Percentiles rank a stretch among this genome's conserved stretches.
phyloP scores from a whole-genome alignment of 176 grass and related monocot species.

The Canna indica region DNA sequence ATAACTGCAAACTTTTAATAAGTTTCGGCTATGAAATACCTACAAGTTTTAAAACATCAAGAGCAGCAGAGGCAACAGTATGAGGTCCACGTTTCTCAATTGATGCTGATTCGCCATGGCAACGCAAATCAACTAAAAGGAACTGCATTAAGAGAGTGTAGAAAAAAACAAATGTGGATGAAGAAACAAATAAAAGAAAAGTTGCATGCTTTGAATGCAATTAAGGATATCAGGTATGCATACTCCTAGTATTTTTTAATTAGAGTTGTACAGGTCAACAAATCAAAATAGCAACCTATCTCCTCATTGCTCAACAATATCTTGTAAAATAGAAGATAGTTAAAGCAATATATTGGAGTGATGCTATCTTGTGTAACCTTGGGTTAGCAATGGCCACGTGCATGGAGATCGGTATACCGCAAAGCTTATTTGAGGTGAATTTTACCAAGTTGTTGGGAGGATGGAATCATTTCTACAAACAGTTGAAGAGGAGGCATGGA shows the following conservation, averaged over 20 bases:
- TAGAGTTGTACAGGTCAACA: neutral
- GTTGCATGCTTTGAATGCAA: neutral
- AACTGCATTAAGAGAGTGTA: constrained; percentile 44
- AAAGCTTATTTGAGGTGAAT: neutral
- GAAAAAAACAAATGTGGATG: neutral
- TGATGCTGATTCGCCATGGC: constrained; percentile 72
- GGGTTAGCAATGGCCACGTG: neutral
- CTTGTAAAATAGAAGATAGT: no score
- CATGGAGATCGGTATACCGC: neutral
- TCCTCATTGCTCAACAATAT: no score
- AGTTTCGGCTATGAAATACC: constrained; percentile 12
- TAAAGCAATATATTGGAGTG: no score
- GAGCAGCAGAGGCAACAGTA: constrained; percentile 72
- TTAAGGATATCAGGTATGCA: neutral
- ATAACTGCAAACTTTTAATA: neutral
- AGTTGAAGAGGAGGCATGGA: neutral
- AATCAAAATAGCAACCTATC: neutral
- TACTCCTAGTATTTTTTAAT: neutral
- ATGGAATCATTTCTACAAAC: neutral
- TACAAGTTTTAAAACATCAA: constrained; percentile 95
- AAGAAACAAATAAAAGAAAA: neutral
- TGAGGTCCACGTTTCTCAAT: constrained; percentile 74
- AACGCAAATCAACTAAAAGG: constrained; percentile 96
- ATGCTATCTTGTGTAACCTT: neutral
- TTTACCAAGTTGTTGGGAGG: neutral